Conservation (phyloP, 208 protist species). For the Trypanosoma melophagium region DNA sequence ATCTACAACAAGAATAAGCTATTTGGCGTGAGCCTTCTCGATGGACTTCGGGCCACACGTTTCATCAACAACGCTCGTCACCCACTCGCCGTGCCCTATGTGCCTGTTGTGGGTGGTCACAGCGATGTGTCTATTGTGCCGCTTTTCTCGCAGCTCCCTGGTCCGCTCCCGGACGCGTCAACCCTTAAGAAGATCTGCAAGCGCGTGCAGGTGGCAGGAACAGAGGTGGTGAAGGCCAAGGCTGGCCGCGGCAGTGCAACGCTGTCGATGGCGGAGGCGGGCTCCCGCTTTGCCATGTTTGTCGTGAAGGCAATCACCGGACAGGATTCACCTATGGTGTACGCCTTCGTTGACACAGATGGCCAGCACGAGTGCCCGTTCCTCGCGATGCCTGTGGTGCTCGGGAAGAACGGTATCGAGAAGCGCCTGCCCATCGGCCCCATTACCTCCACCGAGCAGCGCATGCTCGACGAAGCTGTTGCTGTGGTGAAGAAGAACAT, state of each 20-base stretch:
- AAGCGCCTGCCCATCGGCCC: slow-evolving; percentile 72
- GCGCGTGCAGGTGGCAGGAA: slow-evolving; percentile 93
- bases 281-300: slow-evolving; percentile 69
- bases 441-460: slow-evolving; percentile 45
- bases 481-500: slow-evolving; percentile 79
- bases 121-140: slow-evolving; percentile 95
- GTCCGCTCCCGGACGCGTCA: slow-evolving; percentile 54
- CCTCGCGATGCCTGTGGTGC: slow-evolving; percentile 74
- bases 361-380: slow-evolving; percentile 60
- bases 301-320: slow-evolving; percentile 75
- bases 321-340: slow-evolving; percentile 60
- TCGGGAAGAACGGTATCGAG: slow-evolving; percentile 77
- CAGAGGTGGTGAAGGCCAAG: slow-evolving; percentile 96
- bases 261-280: slow-evolving; percentile 96
- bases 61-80: slow-evolving; percentile 88
- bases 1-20: slow-evolving; percentile 88
- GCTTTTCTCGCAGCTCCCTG: slow-evolving; percentile 81
- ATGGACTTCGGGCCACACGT: slow-evolving; percentile 89
- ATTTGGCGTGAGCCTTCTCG: slow-evolving; percentile 92
- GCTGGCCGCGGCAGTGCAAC: slow-evolving; percentile 94
- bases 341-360: slow-evolving; percentile 84
- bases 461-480: slow-evolving; percentile 31
- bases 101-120: slow-evolving; percentile 95
- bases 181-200: slow-evolving; percentile 69
- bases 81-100: slow-evolving; percentile 41